Percentiles rank a stretch among this genome's conserved stretches.
Evolutionary conservation across 805 yeast species (phyloP).

Genomic region (Metschnikowia picachoensis): DNA sequence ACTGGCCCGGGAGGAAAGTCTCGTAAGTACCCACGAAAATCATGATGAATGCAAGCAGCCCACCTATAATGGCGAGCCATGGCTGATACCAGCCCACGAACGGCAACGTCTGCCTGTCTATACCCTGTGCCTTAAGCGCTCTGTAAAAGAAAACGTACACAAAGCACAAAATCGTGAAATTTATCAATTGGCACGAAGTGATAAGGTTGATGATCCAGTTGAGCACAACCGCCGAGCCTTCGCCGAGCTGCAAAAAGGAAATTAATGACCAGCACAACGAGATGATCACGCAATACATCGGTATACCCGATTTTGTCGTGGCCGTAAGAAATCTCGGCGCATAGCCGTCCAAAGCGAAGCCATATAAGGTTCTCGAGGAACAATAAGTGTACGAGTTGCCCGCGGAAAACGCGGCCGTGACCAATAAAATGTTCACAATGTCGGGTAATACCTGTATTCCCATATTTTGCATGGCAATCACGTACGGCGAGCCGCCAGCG

Average conservation of each 20-base stretch:
- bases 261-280: constrained; percentile 54
- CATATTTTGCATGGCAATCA: constrained; percentile 71
- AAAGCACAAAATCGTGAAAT: constrained; percentile 27
- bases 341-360: constrained; percentile 66
- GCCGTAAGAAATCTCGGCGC: constrained; percentile 67
- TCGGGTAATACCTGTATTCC: constrained; percentile 64
- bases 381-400: constrained; percentile 76
- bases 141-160: constrained; percentile 16
- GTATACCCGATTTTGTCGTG: constrained; percentile 46
- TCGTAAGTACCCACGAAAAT: constrained; percentile 17
- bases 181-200: constrained; percentile 27
- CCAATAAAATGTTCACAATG: constrained; percentile 71
- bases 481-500: constrained; percentile 81
- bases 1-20: constrained; percentile 14
- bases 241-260: constrained; percentile 57
- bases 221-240: constrained; percentile 24
- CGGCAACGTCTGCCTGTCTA: constrained; percentile 15
- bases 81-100: constrained; percentile 21
- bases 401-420: constrained; percentile 76
- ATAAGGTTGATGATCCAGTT: constrained; percentile 33
- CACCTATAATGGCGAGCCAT: constrained; percentile 24
- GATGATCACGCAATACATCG: constrained; percentile 41
- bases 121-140: constrained; percentile 19
- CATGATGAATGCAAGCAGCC: constrained; percentile 15
- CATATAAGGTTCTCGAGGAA: constrained; percentile 72